A percentile compares a stretch with the other conserved stretches of the same genome.
Evolutionary conservation across 2,329 filamentous ascomycete genomes (phyloP).

Genomic region (Septoria petroselini): DNA sequence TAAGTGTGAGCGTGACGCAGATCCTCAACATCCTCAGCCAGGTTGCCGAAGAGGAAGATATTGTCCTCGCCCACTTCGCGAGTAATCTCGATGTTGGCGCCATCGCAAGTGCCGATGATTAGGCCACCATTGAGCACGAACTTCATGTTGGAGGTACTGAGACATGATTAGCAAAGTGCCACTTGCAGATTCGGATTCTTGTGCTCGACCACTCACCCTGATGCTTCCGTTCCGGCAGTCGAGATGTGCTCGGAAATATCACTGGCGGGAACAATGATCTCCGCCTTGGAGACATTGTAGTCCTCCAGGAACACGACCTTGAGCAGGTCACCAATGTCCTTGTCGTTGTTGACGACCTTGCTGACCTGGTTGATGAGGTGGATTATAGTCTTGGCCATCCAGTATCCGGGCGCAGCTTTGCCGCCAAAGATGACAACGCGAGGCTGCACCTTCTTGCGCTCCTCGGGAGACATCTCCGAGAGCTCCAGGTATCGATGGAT

Average conservation of each 20-base stretch:
- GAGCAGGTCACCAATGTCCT: constrained; percentile 85
- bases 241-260: constrained; percentile 99
- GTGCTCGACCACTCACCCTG: constrained; percentile 41
- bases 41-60: constrained; percentile 96
- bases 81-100: constrained; percentile 90
- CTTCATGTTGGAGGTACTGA: constrained; percentile 95
- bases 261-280: constrained; percentile 90
- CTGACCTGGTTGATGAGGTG: constrained; percentile 93
- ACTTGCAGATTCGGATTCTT: too few relatives aligned
- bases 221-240: constrained; percentile 86
- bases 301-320: constrained; percentile 98
- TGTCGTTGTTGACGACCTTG: constrained; percentile 84
- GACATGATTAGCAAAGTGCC: constrained; percentile 2
- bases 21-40: constrained; percentile 94
- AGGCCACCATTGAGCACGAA: constrained; percentile 96
- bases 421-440: constrained; percentile 96
- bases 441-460: constrained; percentile 80
- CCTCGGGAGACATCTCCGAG: constrained; percentile 77
- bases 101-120: constrained; percentile 96
- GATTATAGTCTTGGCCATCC: constrained; percentile 97
- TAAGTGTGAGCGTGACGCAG: constrained; percentile 88
- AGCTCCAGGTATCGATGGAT: constrained; percentile 90
- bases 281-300: constrained; percentile 99
- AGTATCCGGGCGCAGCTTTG: constrained; percentile 96
- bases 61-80: constrained; percentile 95